Evolutionary conservation across 805 yeast genomes (phyloP).

Genomic region (Candida maesae): DNA sequence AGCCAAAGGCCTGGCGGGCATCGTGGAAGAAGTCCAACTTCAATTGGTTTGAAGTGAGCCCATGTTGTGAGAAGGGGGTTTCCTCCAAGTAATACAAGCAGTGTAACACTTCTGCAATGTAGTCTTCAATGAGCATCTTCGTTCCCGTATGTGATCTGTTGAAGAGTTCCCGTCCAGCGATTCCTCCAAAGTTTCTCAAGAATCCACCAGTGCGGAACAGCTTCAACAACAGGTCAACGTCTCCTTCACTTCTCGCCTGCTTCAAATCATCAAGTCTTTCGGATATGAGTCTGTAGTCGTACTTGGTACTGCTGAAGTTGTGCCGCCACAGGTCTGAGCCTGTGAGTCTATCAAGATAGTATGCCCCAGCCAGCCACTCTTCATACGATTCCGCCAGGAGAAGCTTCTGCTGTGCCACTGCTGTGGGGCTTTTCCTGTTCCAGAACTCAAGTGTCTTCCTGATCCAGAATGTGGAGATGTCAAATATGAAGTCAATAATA

Average conservation of each 20-base stretch:
- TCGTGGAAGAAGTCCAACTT: constrained; percentile 79
- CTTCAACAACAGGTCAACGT: constrained; percentile 56
- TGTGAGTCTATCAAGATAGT: constrained; percentile 44
- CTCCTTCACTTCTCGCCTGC: constrained; percentile 53
- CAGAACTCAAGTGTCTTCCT: constrained; percentile 23
- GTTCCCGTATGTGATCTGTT: constrained; percentile 86
- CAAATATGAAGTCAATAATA: constrained; percentile 37
- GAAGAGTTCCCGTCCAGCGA: constrained; percentile 73
- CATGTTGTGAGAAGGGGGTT: constrained; percentile 27
- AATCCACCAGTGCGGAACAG: constrained; percentile 73
- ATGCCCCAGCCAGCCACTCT: constrained; percentile 65
- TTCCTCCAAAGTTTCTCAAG: constrained; percentile 87
- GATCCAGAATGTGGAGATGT: constrained; percentile 41
- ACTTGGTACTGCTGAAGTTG: constrained; percentile 73
- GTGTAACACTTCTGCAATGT: constrained; percentile 68
- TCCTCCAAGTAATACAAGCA: constrained; percentile 60
- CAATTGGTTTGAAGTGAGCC: constrained; percentile 40
- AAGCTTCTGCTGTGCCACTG: constrained; percentile 45
- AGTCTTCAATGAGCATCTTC: constrained; percentile 82
- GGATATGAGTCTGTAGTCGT: constrained; percentile 79
- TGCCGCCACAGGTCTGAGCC: constrained; percentile 71
- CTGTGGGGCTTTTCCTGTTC: constrained; percentile 38
- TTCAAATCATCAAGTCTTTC: constrained; percentile 63
- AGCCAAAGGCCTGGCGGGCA: constrained; percentile 82
- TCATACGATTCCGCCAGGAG: constrained; percentile 53